phyloP scores from a whole-genome alignment of 2,329 filamentous ascomycete genomes.

The Sclerotinia subarctica region DNA sequence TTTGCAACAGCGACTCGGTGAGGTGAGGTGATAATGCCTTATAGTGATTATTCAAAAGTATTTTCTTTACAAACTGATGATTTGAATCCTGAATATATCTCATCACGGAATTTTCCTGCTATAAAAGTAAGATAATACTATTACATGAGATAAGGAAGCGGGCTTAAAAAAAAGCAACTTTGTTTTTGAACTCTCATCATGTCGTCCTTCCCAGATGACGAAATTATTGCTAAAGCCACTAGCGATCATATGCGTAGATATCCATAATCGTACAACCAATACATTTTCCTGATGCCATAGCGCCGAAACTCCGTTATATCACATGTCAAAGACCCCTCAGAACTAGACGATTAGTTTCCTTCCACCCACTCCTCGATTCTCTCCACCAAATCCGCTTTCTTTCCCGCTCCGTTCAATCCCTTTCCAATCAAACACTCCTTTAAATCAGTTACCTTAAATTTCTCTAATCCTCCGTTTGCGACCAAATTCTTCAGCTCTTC shows the following conservation, averaged over 20 bases:
- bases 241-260: background rate
- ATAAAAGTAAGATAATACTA: too few species aligned
- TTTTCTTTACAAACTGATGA: too few species aligned
- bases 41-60: too few species aligned
- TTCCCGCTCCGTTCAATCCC: conserved; percentile 1
- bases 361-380: conserved; percentile 16
- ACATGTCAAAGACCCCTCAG: background rate
- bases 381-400: conserved; percentile 16
- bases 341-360: background rate
- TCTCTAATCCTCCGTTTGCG: conserved; percentile 11
- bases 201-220: background rate
- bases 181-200: too few species aligned
- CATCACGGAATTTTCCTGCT: too few species aligned
- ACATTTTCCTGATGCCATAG: background rate
- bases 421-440: conserved; percentile 15
- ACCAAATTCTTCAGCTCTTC: conserved; percentile 14
- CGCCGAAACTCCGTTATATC: background rate
- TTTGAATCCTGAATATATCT: too few species aligned
- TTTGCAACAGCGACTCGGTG: too few species aligned
- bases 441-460: conserved; percentile 18
- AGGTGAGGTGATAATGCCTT: too few species aligned
- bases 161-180: too few species aligned
- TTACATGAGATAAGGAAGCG: too few species aligned
- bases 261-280: background rate
- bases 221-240: background rate